phyloP scores from a whole-genome alignment of 164 flowering plant species.

The Santalum album region DNA sequence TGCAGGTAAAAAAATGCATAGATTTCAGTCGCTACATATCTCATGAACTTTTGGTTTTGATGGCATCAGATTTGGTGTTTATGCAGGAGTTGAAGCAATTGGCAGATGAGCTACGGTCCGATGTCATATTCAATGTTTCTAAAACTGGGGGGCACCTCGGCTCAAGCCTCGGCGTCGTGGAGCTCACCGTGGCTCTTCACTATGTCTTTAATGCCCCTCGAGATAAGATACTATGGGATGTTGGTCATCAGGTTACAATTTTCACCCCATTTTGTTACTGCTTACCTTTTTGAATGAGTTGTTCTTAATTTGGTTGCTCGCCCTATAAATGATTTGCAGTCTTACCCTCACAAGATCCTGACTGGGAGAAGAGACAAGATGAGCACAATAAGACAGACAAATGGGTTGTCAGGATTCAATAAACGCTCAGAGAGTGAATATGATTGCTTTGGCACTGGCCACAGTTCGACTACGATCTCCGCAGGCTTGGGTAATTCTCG shows the following conservation, averaged over 20 bases:
- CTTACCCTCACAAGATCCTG: constrained; percentile 91
- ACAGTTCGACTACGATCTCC: constrained; percentile 91
- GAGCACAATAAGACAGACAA: constrained; percentile 78
- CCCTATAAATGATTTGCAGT: constrained; percentile 29
- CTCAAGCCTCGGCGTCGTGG: constrained; percentile 41
- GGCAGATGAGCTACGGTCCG: constrained; percentile 33
- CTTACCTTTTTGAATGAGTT: too few relatives aligned
- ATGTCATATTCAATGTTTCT: constrained; percentile 30
- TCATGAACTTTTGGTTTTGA: too few relatives aligned
- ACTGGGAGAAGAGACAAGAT: constrained; percentile 88
- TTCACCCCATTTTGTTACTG: neutral
- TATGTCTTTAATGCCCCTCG: constrained; percentile 41
- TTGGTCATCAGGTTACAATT: constrained; percentile 59
- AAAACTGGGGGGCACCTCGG: constrained; percentile 46
- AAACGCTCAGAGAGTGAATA: constrained; percentile 89
- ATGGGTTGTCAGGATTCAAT: constrained; percentile 87
- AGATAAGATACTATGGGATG: constrained; percentile 87
- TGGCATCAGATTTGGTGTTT: neutral
- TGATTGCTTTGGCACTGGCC: constrained; percentile 91
- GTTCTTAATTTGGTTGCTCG: too few relatives aligned
- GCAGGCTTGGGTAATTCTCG: constrained; percentile 71
- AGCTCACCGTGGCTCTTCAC: constrained; percentile 46
- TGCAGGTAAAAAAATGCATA: neutral
- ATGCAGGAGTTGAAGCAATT: constrained; percentile 32
- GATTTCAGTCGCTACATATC: too few relatives aligned